Evolutionary conservation across 2,329 filamentous ascomycete genomes (phyloP), one percentile per base, ranked within the genome.

Genomic region (Colletotrichum costaricense): DNA sequence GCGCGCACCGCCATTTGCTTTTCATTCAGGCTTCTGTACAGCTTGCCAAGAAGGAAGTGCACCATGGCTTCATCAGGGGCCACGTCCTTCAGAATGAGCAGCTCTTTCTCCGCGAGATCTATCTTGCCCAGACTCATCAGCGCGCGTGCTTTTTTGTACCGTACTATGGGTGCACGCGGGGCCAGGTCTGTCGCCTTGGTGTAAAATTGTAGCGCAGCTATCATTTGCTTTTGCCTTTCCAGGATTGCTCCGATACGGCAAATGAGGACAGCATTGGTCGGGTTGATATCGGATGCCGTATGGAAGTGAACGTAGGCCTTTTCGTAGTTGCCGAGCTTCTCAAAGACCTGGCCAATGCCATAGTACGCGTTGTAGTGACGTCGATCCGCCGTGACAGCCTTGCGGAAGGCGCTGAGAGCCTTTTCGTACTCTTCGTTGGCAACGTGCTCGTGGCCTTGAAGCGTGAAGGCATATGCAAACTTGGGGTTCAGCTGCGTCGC

Each of bases 301-400:
- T 94, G 91, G 86, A 97, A 99, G 84, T 99, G 96, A 71, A 93
- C 92, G 79, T 97, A 94, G 2, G 97, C 96, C 81, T 97, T 94
- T 74, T 97, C 94, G 78, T 94, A 95, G 81, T 95, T 95, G 79
- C 95, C 95, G 78, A 97, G 90, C 79, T 95, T 96, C 82, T 97
- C 94, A 78, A 96, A 97, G 1, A 98, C 95, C 73, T 90, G 88
- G 35, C 91, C 92, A 69, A 93, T 91, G 76, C 97, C 97, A 81
- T 98, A 99, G 90, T 97, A 98, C n/a, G 96, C 97, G 80, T 98
- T 98, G 86, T 98, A 99, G 81, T 98, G 96, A 24, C 96, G 92
- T 68, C 90, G 91, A 79, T 99, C 95, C 0, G 94, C 95, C 57
- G 92, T 90, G 76, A 99, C 94, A 2, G 95, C 95, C 66, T 93